Base-by-base conservation (phyloP, 768 basidiomycete genomes). In the Guyanaporus albipodus region DNA sequence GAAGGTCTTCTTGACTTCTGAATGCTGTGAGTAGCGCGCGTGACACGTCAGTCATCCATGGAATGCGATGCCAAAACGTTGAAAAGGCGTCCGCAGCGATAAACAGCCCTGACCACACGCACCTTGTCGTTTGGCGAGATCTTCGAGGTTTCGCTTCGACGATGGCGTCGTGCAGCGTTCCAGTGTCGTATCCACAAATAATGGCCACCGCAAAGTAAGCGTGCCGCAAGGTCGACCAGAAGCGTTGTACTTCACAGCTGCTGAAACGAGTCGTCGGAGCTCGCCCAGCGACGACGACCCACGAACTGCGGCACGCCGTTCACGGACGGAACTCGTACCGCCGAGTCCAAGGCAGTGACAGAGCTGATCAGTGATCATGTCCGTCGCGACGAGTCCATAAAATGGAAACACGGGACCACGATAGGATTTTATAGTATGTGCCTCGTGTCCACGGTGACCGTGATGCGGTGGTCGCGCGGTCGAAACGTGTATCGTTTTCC, bases 1-100 rank as follows among this genome's bases (percentile, higher is more conserved):
- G n/a, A n/a, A 28, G 12, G 34, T 27, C 44, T 62, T 60, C 59
- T 60, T 22, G 23, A 38, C 32, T 60, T 60, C 54, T 42, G 22
- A 34, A 44, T 51, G 49, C 58, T 50, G 58, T 54, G 43, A 12
- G 26, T 29, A 29, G 37, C 23, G 37, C 31, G 11, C n/a, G 24
- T 35, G 43, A 24, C 36, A 43, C 36, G 35, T 38, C n/a, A n/a
- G 46, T 24, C 37, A 27, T 21, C 28, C 29, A 24, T 33, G 28
- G 11, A 42, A 46, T 38, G 46, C 41, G 28, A 44, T 42, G n/a
- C 32, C 34, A 14, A 8, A 57, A 34, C 18, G 26, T 38, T 57
- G 44, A 26, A 22, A 23, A 33, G 32, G 32, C 21, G 26, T 36
- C 4, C 5, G 2, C n/a, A 38, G 31, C n/a, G 38, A 46, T 44